Evolutionary conservation across 2,329 filamentous ascomycete species (phyloP).

Genomic region (Fusarium sp.): DNA sequence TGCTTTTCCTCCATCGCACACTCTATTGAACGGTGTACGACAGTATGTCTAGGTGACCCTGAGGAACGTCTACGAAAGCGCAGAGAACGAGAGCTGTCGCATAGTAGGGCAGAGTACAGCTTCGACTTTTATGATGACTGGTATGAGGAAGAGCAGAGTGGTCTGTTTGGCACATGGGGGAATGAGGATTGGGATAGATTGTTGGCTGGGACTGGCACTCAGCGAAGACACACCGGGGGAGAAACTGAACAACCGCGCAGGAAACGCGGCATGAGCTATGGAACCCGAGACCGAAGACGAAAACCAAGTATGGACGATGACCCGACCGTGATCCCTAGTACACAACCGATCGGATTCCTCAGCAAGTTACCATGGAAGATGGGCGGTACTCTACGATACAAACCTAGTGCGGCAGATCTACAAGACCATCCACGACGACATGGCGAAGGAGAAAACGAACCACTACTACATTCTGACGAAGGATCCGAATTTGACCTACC

Average conservation of each 20-base stretch:
- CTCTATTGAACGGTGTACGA: slow-evolving; percentile 78
- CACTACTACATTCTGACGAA: slow-evolving; percentile 66
- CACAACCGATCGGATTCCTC: slow-evolving; percentile 86
- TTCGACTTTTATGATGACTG: slow-evolving; percentile 99
- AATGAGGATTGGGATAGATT: slow-evolving; percentile 87
- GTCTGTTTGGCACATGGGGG: slow-evolving; percentile 78
- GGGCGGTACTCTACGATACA: slow-evolving; percentile 85
- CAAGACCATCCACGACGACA: slow-evolving; percentile 81
- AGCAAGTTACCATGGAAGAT: slow-evolving; percentile 86
- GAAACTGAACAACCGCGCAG: slow-evolving; percentile 72
- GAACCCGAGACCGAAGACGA: slow-evolving; percentile 69
- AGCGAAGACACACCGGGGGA: slow-evolving; percentile 50
- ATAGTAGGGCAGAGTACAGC: slow-evolving; percentile 79
- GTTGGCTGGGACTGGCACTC: slow-evolving; percentile 74
- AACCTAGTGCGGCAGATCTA: slow-evolving; percentile 89
- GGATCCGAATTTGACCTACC: slow-evolving; percentile 48
- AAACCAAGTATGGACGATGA: slow-evolving; percentile 70
- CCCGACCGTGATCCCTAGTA: slow-evolving; percentile 90
- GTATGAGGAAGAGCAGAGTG: slow-evolving; percentile 71
- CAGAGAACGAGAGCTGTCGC: slow-evolving; percentile 70
- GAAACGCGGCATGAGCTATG: slow-evolving; percentile 91
- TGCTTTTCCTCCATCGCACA: slow-evolving; percentile 77
- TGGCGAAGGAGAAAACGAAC: slow-evolving; percentile 71
- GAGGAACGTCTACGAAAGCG: slow-evolving; percentile 79
- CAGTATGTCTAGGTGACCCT: slow-evolving; percentile 76